A percentile compares a stretch with the other conserved stretches of the same genome.
Conservation (phyloP, 768 basidiomycete species). For the Calvatia gigantea region DNA sequence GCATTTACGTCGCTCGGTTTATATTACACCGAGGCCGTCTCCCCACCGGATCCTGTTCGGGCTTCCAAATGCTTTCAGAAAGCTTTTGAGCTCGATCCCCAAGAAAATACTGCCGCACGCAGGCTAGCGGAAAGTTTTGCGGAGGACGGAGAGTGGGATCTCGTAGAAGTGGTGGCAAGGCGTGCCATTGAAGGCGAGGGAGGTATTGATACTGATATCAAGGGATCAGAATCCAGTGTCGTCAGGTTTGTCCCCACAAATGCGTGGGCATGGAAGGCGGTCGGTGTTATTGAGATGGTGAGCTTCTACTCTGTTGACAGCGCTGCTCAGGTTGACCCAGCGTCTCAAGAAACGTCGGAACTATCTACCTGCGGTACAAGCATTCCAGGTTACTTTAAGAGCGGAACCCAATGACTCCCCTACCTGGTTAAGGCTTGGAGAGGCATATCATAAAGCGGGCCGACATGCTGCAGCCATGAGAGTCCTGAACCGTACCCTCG, state of each 20-base stretch:
- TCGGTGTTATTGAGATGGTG: conserved; percentile 89
- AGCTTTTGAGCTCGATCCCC: conserved; percentile 93
- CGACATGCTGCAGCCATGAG: conserved; percentile 88
- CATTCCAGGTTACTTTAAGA: conserved; percentile 82
- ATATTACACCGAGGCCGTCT: conserved; percentile 72
- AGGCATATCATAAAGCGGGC: conserved; percentile 87
- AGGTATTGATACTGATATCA: conserved; percentile 56
- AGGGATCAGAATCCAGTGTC: conserved; percentile 28
- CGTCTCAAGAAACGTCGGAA: conserved; percentile 58
- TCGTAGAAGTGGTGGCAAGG: conserved; percentile 91
- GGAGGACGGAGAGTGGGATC: conserved; percentile 90
- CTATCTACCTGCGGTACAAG: conserved; percentile 72
- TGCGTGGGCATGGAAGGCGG: conserved; percentile 97
- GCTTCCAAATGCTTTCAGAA: conserved; percentile 97
- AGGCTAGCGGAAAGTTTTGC: conserved; percentile 88
- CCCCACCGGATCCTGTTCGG: conserved; percentile 76
- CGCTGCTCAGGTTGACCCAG: neutral
- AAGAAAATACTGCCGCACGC: conserved; percentile 81
- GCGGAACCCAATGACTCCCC: conserved; percentile 72
- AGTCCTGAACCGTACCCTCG: conserved; percentile 71
- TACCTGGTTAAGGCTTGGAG: conserved; percentile 90
- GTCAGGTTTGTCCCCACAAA: conserved; percentile 70
- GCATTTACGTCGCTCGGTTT: conserved; percentile 92
- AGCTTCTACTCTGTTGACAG: conserved; percentile 22
- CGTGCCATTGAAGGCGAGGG: conserved; percentile 94